Evolutionary conservation across 345 rosid species (phyloP).

Genomic region (Fremontodendron californicum): DNA sequence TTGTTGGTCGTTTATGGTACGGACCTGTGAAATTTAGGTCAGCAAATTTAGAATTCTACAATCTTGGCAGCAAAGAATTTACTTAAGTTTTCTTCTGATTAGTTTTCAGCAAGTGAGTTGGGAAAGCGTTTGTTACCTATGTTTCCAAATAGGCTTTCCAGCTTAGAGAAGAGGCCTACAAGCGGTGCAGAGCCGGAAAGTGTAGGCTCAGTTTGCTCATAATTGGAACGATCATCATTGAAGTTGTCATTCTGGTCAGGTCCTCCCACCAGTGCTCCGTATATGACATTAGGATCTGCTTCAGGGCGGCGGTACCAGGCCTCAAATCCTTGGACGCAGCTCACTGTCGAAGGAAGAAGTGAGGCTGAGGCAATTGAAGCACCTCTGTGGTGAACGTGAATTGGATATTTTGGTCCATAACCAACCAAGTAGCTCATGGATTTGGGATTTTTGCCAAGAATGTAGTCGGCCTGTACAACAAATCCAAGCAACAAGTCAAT

Average conservation of each 20-base stretch:
- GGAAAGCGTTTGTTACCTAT: constrained; percentile 21
- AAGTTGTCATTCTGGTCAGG: constrained; percentile 56
- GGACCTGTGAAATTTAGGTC: constrained; percentile 28
- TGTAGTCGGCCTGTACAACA: constrained; percentile 49
- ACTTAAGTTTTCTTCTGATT: background rate
- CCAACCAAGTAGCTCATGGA: constrained; percentile 73
- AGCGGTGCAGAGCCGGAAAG: constrained; percentile 50
- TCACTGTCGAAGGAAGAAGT: constrained; percentile 32
- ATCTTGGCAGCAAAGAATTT: background rate
- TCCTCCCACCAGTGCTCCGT: constrained; percentile 64
- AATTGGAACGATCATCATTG: constrained; percentile 45
- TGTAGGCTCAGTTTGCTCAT: constrained; percentile 69
- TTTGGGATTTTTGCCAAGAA: constrained; percentile 71
- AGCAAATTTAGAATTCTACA: background rate
- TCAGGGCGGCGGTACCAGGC: constrained; percentile 49
- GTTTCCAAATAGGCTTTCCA: constrained; percentile 26
- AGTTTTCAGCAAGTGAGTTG: background rate
- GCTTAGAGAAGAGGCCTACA: constrained; percentile 55
- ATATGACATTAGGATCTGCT: constrained; percentile 46
- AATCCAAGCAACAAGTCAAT: background rate
- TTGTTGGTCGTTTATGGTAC: constrained; percentile 17
- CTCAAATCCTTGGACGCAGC: constrained; percentile 57
- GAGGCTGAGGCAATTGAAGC: constrained; percentile 53
- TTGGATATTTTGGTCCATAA: constrained; percentile 46
- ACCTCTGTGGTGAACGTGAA: constrained; percentile 77